phyloP scores from a whole-genome alignment of 106 monocot genomes.

The Dioscorea alata region DNA sequence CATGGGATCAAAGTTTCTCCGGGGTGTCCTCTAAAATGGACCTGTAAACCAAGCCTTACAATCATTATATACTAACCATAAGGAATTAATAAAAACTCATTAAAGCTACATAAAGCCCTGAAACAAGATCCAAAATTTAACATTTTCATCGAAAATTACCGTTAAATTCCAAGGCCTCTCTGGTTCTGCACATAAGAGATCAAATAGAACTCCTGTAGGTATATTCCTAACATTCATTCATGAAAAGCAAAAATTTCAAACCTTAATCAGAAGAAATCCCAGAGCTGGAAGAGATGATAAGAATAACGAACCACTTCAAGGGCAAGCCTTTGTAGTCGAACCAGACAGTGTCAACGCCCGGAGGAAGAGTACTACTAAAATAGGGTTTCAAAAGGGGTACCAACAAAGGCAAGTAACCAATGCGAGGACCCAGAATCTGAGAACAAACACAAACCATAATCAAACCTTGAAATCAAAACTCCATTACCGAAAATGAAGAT shows the following conservation, averaged over 20 bases:
- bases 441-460: neutral
- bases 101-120: neutral
- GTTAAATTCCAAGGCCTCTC: slow-evolving; percentile 98
- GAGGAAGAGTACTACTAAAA: slow-evolving; percentile 77
- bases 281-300: neutral
- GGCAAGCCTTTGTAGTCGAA: slow-evolving; percentile 95
- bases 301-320: slow-evolving; percentile 64
- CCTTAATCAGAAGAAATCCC: neutral
- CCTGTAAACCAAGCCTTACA: slow-evolving; percentile 27
- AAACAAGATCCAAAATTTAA: neutral
- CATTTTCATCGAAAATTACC: slow-evolving; percentile 25
- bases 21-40: slow-evolving; percentile 93
- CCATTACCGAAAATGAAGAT: neutral
- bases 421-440: slow-evolving; percentile 68
- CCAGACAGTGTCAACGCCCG: slow-evolving; percentile 82
- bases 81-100: too few species aligned
- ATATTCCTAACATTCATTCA: slow-evolving; percentile 60
- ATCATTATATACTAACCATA: too few species aligned
- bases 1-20: slow-evolving; percentile 66
- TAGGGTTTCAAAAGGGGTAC: slow-evolving; percentile 73
- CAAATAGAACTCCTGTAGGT: slow-evolving; percentile 94
- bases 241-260: neutral
- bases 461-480: neutral
- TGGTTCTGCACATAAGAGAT: slow-evolving; percentile 89
- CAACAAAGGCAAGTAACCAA: slow-evolving; percentile 83